Percentiles rank a stretch among this genome's conserved stretches.
phyloP scores from a whole-genome alignment of 2,329 filamentous ascomycete species.

The Nothophoma quercina region DNA sequence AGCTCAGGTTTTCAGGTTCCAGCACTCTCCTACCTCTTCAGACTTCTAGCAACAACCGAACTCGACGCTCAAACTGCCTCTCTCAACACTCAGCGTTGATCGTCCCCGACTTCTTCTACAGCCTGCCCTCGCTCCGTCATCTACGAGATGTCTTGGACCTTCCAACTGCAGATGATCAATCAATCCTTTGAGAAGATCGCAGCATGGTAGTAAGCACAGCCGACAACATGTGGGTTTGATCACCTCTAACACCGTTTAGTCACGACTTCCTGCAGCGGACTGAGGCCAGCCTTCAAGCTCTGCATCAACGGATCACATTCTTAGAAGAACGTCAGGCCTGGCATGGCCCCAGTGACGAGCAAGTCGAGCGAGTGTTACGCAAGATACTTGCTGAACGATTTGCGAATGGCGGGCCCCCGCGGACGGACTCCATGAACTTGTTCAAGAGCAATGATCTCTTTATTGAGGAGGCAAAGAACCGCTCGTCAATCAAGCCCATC shows the following conservation, averaged over 20 bases:
- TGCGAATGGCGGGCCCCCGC: slow-evolving; percentile 21
- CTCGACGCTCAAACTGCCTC: too few species aligned
- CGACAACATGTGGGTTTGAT: background rate
- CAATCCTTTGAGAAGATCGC: slow-evolving; percentile 43
- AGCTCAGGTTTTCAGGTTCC: background rate
- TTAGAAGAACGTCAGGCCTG: slow-evolving; percentile 40
- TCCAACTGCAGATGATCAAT: slow-evolving; percentile 43
- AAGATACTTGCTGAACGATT: slow-evolving; percentile 47
- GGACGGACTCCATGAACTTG: slow-evolving; percentile 3
- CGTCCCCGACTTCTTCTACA: too few species aligned
- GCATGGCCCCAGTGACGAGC: slow-evolving; percentile 40
- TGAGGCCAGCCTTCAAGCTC: slow-evolving; percentile 37
- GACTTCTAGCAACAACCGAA: too few species aligned
- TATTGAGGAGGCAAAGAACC: slow-evolving; percentile 22
- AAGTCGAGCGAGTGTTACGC: slow-evolving; percentile 45
- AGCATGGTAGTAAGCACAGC: slow-evolving; percentile 40
- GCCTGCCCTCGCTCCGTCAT: background rate
- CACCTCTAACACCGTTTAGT: slow-evolving; percentile 21
- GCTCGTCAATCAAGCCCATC: slow-evolving; percentile 22
- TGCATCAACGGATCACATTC: slow-evolving; percentile 36
- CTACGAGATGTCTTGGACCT: slow-evolving; percentile 41
- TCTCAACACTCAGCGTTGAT: too few species aligned
- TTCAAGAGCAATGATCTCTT: slow-evolving; percentile 27
- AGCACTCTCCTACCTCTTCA: background rate
- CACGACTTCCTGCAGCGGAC: slow-evolving; percentile 43